phyloP scores from a whole-genome alignment of 1,139 yeast species.

The Yamadazyma sp. region DNA sequence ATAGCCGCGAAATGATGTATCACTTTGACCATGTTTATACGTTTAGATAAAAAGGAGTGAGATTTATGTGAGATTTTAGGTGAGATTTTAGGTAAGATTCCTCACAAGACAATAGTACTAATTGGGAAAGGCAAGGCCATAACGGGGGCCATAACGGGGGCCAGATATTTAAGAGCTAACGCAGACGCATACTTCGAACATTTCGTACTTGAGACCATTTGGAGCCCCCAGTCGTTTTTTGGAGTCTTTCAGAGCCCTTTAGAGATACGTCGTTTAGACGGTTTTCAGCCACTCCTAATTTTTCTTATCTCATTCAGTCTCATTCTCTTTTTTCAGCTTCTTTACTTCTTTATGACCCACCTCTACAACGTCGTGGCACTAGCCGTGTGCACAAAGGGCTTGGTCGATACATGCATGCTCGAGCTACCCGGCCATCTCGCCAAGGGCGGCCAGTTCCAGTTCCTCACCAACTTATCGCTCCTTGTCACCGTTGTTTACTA shows the following conservation, averaged over 20 bases:
- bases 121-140: too few relatives aligned
- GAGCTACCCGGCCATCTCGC: slow-evolving; percentile 19
- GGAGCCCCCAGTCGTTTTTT: too few relatives aligned
- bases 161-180: too few relatives aligned
- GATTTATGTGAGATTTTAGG: background rate
- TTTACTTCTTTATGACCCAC: background rate
- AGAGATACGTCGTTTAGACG: too few relatives aligned
- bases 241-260: too few relatives aligned
- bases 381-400: slow-evolving; percentile 7
- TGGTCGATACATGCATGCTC: slow-evolving; percentile 12
- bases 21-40: background rate
- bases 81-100: background rate
- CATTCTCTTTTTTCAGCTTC: too few relatives aligned
- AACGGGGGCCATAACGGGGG: too few relatives aligned
- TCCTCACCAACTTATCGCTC: slow-evolving; percentile 22
- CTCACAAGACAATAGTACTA: background rate
- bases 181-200: too few relatives aligned
- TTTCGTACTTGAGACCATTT: too few relatives aligned
- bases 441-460: slow-evolving; percentile 24
- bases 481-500: slow-evolving; percentile 14
- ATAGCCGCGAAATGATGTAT: background rate
- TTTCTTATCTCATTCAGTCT: too few relatives aligned
- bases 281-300: too few relatives aligned
- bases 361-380: background rate
- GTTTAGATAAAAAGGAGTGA: background rate